Evolutionary conservation across 2,329 filamentous ascomycete genomes (phyloP), one percentile per base, ranked within the genome.

Genomic region (Fusarium continuum): DNA sequence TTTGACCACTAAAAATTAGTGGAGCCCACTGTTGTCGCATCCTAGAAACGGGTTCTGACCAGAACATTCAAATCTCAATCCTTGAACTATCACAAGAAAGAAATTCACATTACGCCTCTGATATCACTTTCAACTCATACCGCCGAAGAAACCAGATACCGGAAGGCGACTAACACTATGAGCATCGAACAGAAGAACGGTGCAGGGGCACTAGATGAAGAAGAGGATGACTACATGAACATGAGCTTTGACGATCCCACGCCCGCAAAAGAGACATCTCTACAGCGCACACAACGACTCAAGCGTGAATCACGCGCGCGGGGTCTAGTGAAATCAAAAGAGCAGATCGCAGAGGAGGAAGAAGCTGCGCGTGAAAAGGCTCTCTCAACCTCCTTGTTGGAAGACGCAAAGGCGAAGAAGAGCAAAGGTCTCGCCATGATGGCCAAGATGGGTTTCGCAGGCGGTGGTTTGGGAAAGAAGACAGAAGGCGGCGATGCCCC

Each of bases 381-480:
- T 0, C 85, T 97, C 22, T 84, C 88, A 5, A 91, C 80, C n/a
- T 91, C 90, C 6, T 81, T 95, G 43, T 80, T 97, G 7, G 85
- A 88, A 17, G 74, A 78, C 32, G 76, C 80, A 6, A 75, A 76
- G 14, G 79, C 83, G 14, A 83, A 86, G 44, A 85, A 84, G 69
- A 96, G 89, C 79, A 98, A 97, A 74, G 95, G 94, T 2, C 87
- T 96, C 61, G 88, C 91, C 65, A 97, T 99, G 92, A 97, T 99
- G 93, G 90, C 92, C 19, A 94, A 92, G 76, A 91, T 99, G 83
- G 95, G 95, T 1, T 99, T 96, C 79, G 89, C 87, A 55, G 93
- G 93, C 20, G 87, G 86, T 29, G 84, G 88, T 0, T 80, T 98
- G 4, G 95, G 95, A 2, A 78, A 75, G 51, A 74, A 74, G 62